Percentiles rank a stretch among this genome's conserved stretches.
These are phyloP conservation scores for Mortierella alpina DNA, from an alignment of 192 early-diverging fungal species.

Conservation along the genomic window DNA sequence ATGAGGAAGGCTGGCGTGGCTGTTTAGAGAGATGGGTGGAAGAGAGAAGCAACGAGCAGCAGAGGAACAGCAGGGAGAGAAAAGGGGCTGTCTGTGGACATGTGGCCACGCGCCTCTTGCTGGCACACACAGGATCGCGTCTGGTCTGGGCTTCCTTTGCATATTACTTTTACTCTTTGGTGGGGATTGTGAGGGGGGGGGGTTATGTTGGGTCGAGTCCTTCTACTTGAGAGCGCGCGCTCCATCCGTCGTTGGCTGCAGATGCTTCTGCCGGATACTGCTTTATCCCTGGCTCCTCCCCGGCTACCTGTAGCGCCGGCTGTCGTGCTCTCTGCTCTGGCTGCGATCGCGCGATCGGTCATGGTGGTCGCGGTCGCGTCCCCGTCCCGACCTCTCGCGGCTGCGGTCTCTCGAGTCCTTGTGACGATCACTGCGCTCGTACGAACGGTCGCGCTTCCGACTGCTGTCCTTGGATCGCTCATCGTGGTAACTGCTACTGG, in stretches of 20 bases:
- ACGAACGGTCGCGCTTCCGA: constrained; percentile 48
- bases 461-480: constrained; percentile 39
- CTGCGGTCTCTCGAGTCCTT: constrained; percentile 40
- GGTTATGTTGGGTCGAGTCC: no score
- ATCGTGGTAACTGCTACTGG: constrained; percentile 23
- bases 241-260: no score
- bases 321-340: constrained; percentile 40
- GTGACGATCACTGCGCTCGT: constrained; percentile 39
- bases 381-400: constrained; percentile 30
- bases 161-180: no score
- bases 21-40: background rate
- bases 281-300: no score
- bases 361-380: constrained; percentile 48
- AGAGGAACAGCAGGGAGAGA: background rate
- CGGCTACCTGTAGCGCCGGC: constrained; percentile 36
- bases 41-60: background rate
- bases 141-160: no score
- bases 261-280: no score
- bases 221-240: no score
- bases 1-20: background rate
- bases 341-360: constrained; percentile 39
- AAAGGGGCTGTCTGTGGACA: background rate
- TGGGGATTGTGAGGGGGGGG: no score
- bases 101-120: no score
- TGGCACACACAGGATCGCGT: no score